phyloP scores from a whole-genome alignment of 176 grass and related monocot genomes.

The Hordeum marinum region DNA sequence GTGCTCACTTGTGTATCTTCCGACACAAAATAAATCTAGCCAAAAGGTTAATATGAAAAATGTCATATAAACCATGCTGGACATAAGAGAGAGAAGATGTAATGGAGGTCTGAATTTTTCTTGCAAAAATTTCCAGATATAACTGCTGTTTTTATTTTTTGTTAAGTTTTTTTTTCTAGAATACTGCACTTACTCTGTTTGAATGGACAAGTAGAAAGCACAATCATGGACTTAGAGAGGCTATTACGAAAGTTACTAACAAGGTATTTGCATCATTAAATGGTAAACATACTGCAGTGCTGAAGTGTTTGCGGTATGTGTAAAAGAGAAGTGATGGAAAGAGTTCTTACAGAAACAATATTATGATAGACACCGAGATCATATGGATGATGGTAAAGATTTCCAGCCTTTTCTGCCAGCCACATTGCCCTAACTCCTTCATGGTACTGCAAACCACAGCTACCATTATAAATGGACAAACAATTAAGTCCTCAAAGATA shows the following conservation, averaged over 20 bases:
- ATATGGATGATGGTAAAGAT: constrained; percentile 87
- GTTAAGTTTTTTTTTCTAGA: background rate
- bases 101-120: background rate
- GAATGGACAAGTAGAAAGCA: constrained; percentile 3
- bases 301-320: background rate
- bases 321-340: background rate
- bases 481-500: background rate
- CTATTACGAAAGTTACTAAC: background rate
- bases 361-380: constrained; percentile 84
- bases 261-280: background rate
- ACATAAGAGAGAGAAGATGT: background rate
- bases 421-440: constrained; percentile 94
- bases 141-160: background rate
- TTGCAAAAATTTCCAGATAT: background rate
- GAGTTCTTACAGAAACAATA: constrained; percentile 65
- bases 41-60: constrained; percentile 8
- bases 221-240: background rate
- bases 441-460: constrained; percentile 63
- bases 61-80: background rate
- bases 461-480: constrained; percentile 6
- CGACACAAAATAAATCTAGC: background rate
- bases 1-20: background rate
- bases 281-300: background rate
- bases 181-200: background rate
- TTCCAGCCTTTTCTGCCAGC: constrained; percentile 87